Conservation (phyloP, 2,329 filamentous ascomycete species). For the Boeremia lycopersici region DNA sequence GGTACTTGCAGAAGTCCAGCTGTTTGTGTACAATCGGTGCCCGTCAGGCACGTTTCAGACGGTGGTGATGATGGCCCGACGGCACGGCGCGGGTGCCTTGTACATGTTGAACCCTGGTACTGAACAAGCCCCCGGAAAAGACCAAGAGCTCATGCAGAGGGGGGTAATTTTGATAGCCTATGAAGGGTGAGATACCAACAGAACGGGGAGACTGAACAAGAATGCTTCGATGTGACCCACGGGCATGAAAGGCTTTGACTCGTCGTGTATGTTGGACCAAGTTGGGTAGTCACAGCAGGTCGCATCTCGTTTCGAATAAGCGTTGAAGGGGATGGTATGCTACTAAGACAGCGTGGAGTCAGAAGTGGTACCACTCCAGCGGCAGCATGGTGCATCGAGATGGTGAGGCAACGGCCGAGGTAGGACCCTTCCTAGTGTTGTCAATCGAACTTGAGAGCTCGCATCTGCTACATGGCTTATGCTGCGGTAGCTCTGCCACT, state of each 20-base stretch:
- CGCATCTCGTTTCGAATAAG: slow-evolving; percentile 22
- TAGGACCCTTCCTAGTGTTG: not conserved
- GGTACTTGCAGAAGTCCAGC: slow-evolving; percentile 10
- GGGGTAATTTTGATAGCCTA: slow-evolving; percentile 1
- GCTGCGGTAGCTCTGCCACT: not conserved
- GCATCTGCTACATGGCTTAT: not conserved
- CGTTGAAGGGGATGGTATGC: slow-evolving; percentile 3
- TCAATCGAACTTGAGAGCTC: not conserved
- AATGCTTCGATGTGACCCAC: not conserved
- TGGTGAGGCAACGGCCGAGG: not conserved
- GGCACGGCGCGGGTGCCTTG: slow-evolving; percentile 36
- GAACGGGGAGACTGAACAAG: not conserved
- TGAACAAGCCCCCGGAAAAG: slow-evolving; percentile 7
- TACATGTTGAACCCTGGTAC: slow-evolving; percentile 15
- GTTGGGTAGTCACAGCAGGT: slow-evolving; percentile 38
- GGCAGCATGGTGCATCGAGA: slow-evolving; percentile 5
- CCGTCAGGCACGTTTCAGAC: slow-evolving; percentile 36
- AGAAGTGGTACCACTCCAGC: slow-evolving; percentile 8
- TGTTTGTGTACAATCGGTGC: slow-evolving; percentile 15
- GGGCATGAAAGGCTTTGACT: slow-evolving; percentile 9
- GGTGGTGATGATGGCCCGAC: slow-evolving; percentile 31
- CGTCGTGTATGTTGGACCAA: slow-evolving; percentile 24
- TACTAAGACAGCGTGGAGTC: slow-evolving; percentile 1
- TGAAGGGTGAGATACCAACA: not conserved
- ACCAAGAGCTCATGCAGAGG: not conserved